Evolutionary conservation across 2,329 filamentous ascomycete species (phyloP), one percentile per base, ranked within the genome.

Genomic region (Simplicillium sp.): DNA sequence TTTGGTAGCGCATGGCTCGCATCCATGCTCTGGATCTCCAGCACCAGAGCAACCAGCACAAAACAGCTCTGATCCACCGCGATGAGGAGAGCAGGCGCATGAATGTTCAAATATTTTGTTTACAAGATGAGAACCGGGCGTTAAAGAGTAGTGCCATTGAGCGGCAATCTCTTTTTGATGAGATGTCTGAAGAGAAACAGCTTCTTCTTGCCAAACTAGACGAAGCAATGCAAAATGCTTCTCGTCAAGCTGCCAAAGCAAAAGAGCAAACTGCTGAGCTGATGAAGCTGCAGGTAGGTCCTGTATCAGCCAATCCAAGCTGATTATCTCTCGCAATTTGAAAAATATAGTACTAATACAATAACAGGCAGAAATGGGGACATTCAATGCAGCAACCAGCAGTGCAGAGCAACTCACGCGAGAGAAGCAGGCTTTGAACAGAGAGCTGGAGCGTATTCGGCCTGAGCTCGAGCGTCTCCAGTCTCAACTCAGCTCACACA

Each of bases 61-160:
- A 80, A 41, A 74, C 83, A 29, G 75, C 85, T 40, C 66, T 82
- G 11, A 70, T 94, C 41, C 66, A 77, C 49, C 84, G 85, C 52
- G 79, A 87, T 48, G 89, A 97, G 58, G 77, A 82, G 44, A 69
- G 77, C 32, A 80, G 89, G 37, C 74, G 80, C 48, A 62, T 87
- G 39, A 78, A 78, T 49, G 70, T 90, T 45, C 76, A 81, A 46
- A 70, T 81, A 41, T 64, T 89, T 40, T 62, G 88, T n/a, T 66
- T 85, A n/a, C 72, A 81, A 46, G 79, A 89, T 48, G 83, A 94
- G 47, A 86, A 25, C 20, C 9, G 5, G 20, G 20, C 9, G 20
- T 9, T 25, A 9, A 5, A 25, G 20, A 5, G 9, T 6, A 25
- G 20, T 25, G 5, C 9, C 6, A 6, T 5, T 9, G 20, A 25